Evolutionary conservation across 2,329 filamentous ascomycete species (phyloP).

Genomic region (Pyrenochaeta sp.): DNA sequence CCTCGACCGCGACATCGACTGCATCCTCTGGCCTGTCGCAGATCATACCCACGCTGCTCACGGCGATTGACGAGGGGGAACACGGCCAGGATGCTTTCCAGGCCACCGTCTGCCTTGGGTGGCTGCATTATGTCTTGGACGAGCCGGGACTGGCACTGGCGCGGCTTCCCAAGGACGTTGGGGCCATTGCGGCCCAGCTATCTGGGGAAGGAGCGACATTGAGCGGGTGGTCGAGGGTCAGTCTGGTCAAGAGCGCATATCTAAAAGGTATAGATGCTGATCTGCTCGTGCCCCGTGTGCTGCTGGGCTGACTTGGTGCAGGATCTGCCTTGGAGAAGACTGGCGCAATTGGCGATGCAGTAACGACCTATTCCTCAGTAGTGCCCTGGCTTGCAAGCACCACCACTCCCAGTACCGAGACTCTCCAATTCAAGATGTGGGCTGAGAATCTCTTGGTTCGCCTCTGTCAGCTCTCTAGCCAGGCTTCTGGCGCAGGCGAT

Average conservation of each 20-base stretch:
- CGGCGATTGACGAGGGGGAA: slow-evolving; percentile 51
- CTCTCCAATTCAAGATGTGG: slow-evolving; percentile 75
- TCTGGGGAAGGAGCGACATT: slow-evolving; percentile 50
- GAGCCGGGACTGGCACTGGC: slow-evolving; percentile 71
- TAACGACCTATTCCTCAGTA: slow-evolving; percentile 72
- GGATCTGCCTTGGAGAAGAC: slow-evolving; percentile 57
- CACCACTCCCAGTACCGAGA: slow-evolving; percentile 58
- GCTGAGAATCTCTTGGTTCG: slow-evolving; percentile 79
- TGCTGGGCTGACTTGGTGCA: slow-evolving; percentile 31
- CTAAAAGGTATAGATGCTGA: slow-evolving; percentile 70
- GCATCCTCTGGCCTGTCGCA: slow-evolving; percentile 42
- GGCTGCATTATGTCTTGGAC: slow-evolving; percentile 81
- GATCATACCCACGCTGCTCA: slow-evolving; percentile 51
- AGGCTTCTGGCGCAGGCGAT: slow-evolving; percentile 56
- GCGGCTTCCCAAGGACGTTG: slow-evolving; percentile 71
- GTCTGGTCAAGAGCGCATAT: slow-evolving; percentile 79
- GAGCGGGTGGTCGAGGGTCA: slow-evolving; percentile 82
- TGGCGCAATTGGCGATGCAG: slow-evolving; percentile 62
- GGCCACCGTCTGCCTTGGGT: slow-evolving; percentile 82
- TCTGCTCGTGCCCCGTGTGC: neutral
- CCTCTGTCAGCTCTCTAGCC: slow-evolving; percentile 74
- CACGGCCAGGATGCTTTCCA: slow-evolving; percentile 71
- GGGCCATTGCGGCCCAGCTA: slow-evolving; percentile 33
- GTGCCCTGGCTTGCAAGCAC: slow-evolving; percentile 69
- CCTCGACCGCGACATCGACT: slow-evolving; percentile 52